phyloP scores from a whole-genome alignment of 1,284 basidiomycete species.

The Ceratobasidium sp. region DNA sequence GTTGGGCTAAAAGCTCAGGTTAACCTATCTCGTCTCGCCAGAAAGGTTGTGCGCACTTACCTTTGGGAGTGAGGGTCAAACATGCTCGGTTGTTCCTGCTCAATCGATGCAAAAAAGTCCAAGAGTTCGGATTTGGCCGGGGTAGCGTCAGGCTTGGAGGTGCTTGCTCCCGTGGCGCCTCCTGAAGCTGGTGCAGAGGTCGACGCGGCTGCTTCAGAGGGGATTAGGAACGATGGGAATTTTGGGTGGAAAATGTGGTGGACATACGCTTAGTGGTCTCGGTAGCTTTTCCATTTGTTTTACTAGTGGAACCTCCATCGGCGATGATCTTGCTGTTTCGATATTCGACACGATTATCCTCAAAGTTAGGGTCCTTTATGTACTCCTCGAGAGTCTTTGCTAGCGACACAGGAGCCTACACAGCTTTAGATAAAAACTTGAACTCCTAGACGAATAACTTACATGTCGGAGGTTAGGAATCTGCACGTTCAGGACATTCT shows the following conservation, averaged over 20 bases:
- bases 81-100: slow-evolving; percentile 79
- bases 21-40: slow-evolving; percentile 38
- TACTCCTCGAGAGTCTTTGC: slow-evolving; percentile 96
- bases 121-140: slow-evolving; percentile 56
- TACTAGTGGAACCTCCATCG: slow-evolving; percentile 57
- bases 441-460: slow-evolving; percentile 47
- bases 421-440: not conserved
- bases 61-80: slow-evolving; percentile 69
- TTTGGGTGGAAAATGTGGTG: no score
- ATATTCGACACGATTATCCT: slow-evolving; percentile 92
- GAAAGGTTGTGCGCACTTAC: slow-evolving; percentile 50
- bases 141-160: slow-evolving; percentile 45
- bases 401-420: slow-evolving; percentile 89
- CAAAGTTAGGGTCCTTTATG: slow-evolving; percentile 93
- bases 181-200: not conserved
- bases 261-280: slow-evolving; percentile 47
- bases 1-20: slow-evolving; percentile 56
- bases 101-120: slow-evolving; percentile 94
- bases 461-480: slow-evolving; percentile 95
- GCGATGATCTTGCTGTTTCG: slow-evolving; percentile 82
- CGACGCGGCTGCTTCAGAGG: not conserved
- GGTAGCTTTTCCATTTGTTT: slow-evolving; percentile 48
- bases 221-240: slow-evolving; percentile 4
- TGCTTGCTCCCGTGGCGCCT: slow-evolving; percentile 25
- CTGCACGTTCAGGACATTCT: slow-evolving; percentile 90